Evolutionary conservation across 140 eudicot species (phyloP), one percentile per base, ranked within the genome.

Genomic region (Erigeron philadelphicus): DNA sequence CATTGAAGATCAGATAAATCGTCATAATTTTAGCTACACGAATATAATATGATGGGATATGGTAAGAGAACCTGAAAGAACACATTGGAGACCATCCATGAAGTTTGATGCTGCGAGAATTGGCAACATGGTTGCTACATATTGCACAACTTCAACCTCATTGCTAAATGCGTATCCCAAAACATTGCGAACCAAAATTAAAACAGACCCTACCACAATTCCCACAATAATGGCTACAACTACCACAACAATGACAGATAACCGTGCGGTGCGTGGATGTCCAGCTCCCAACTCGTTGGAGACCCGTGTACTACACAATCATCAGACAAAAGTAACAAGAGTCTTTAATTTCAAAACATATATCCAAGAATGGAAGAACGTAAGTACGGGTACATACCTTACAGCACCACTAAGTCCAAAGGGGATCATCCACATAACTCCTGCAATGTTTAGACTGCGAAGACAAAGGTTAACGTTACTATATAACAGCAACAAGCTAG

Each of bases 201-300:
- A 57, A 46, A 91, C 63, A 1, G 74, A 8, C 53, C 95, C 95
- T 0, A 88, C 80, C 70, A 86, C 17, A 44, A 86, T 55, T 43
- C 97, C 90, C 55, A 84, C 86, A 0, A 76, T 23, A 41, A 84
- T 13, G 0, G 89, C 88, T 67, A 79, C 68, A 9, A 73, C 76
- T 11, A 86, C 55, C 59, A 88, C 96, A 68, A 88, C 87, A 3
- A 25, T 53, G 18, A 91, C 83, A 1, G 97, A 87, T 40, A 85
- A 49, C 1, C 80, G 81, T 40, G 97, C 96, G 17, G 84, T 76
- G 66, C 58, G 76, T 62, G 97, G 96, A 74, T 74, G 85, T 15
- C 90, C 95, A 23, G 96, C 96, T 50, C 97, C 97, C 72, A 91
- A 72, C 72, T 91, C 96, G 19, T 91, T 91, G 64, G 97, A 86